Percentiles rank a stretch among this genome's conserved stretches.
Conservation (phyloP, 768 basidiomycete genomes). For the Suillus plorans region DNA sequence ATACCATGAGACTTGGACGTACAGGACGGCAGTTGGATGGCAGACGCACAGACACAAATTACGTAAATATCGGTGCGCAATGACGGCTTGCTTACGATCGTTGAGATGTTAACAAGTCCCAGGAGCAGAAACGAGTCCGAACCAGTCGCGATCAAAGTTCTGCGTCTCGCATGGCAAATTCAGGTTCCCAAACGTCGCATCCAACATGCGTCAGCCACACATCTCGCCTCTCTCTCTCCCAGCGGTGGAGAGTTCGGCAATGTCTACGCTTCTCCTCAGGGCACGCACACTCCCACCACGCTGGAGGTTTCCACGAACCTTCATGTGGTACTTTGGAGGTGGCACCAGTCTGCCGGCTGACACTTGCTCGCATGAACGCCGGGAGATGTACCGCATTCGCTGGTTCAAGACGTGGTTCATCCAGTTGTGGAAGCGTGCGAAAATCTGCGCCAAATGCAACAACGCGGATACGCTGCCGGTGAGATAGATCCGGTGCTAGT, state of each 20-base stretch:
- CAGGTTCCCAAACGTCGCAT: slow-evolving; percentile 45
- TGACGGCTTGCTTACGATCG: neutral
- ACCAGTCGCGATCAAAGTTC: neutral
- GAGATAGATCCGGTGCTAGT: slow-evolving; percentile 56
- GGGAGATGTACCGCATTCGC: slow-evolving; percentile 8
- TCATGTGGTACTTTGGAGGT: slow-evolving; percentile 25
- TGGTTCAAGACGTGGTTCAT: slow-evolving; percentile 17
- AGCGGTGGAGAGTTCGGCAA: slow-evolving; percentile 29
- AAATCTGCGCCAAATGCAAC: slow-evolving; percentile 48
- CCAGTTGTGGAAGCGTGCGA: slow-evolving; percentile 42
- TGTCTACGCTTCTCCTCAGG: slow-evolving; percentile 21
- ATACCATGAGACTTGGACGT: neutral
- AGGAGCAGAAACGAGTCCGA: neutral
- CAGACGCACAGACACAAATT: neutral
- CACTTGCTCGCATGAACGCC: slow-evolving; percentile 7
- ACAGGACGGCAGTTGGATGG: neutral
- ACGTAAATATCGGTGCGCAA: neutral
- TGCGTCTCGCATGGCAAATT: neutral
- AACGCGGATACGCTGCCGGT: slow-evolving; percentile 53
- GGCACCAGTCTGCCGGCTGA: slow-evolving; percentile 11
- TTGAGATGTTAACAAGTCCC: neutral
- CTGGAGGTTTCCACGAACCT: slow-evolving; percentile 33
- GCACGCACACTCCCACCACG: slow-evolving; percentile 34
- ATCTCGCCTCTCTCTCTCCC: slow-evolving; percentile 43
- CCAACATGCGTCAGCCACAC: slow-evolving; percentile 48